These are phyloP conservation scores for Naumovozyma dairenensis DNA, from an alignment of 805 yeast genomes.

Conservation along the genomic window DNA sequence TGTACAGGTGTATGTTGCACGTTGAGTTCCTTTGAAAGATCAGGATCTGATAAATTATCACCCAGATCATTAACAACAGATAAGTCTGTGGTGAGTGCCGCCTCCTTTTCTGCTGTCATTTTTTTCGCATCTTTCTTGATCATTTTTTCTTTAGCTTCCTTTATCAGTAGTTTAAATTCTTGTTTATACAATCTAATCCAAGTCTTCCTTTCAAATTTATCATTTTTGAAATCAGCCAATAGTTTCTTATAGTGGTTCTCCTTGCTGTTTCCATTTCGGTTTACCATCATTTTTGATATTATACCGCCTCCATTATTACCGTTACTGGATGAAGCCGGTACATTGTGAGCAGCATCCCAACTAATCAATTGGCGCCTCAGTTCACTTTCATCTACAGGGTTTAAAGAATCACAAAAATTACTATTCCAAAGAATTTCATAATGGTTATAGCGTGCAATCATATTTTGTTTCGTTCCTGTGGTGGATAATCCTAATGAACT, in stretches of 20 bases:
- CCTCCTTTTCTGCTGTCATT: neutral
- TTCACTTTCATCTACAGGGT: slow-evolving; percentile 49
- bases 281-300: slow-evolving; percentile 22
- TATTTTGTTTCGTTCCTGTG: slow-evolving; percentile 49
- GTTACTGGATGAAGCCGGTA: slow-evolving; percentile 9
- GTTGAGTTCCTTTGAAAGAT: slow-evolving; percentile 3
- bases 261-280: slow-evolving; percentile 32
- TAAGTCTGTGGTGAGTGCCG: neutral
- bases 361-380: slow-evolving; percentile 46
- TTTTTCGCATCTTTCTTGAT: slow-evolving; percentile 13
- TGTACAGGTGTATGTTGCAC: too few species aligned
- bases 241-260: slow-evolving; percentile 18
- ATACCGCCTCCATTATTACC: slow-evolving; percentile 14
- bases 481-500: slow-evolving; percentile 45
- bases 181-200: slow-evolving; percentile 35
- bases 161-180: slow-evolving; percentile 33
- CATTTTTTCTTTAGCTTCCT: slow-evolving; percentile 29
- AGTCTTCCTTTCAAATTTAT: slow-evolving; percentile 36
- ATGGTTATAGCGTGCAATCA: slow-evolving; percentile 67
- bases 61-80: neutral
- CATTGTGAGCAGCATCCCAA: slow-evolving; percentile 47
- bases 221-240: slow-evolving; percentile 32
- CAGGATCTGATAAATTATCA: slow-evolving; percentile 5
- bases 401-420: slow-evolving; percentile 55
- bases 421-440: slow-evolving; percentile 73